A percentile compares a stretch with the other conserved stretches of the same genome.
Conservation (phyloP, 2,329 filamentous ascomycete genomes). For the Colletotrichum karsti region DNA sequence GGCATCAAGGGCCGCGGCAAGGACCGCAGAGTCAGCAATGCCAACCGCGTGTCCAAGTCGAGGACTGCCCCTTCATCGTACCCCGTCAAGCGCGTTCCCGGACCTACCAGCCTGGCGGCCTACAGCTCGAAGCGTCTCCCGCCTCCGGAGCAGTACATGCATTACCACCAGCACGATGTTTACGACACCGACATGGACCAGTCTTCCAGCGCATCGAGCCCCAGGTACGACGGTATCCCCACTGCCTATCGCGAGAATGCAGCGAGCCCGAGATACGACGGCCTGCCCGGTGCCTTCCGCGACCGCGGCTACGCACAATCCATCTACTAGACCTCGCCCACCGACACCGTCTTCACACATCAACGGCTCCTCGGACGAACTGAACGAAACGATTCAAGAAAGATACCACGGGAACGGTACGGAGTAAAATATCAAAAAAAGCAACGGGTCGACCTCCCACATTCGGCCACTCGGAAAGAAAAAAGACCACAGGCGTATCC, state of each 20-base stretch:
- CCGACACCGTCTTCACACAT: not conserved
- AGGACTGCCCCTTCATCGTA: conserved; percentile 29
- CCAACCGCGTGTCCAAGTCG: conserved; percentile 31
- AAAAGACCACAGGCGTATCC: not conserved
- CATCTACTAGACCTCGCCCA: not conserved
- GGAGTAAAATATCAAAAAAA: conserved; percentile 15
- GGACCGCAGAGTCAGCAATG: conserved; percentile 70
- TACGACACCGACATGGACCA: conserved; percentile 29
- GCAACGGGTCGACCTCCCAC: not conserved
- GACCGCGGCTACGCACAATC: conserved; percentile 24
- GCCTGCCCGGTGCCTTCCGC: conserved; percentile 2
- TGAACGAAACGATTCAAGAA: conserved; percentile 3
- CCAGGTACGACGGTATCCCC: conserved; percentile 19
- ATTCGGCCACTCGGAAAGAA: not conserved
- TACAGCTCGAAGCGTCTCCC: conserved; percentile 26
- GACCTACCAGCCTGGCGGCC: conserved; percentile 19
- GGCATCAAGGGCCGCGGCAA: conserved; percentile 97
- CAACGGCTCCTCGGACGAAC: conserved; percentile 12
- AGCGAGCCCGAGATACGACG: conserved; percentile 25
- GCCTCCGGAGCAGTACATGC: conserved; percentile 27
- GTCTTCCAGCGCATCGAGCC: conserved; percentile 26
- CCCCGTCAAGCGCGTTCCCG: conserved; percentile 25
- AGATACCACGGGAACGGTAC: conserved; percentile 7
- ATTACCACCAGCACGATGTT: conserved; percentile 25
- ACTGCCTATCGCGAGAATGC: conserved; percentile 20